Base-by-base conservation (phyloP, 1,284 basidiomycete genomes). In the Schizopora paradoxa region DNA sequence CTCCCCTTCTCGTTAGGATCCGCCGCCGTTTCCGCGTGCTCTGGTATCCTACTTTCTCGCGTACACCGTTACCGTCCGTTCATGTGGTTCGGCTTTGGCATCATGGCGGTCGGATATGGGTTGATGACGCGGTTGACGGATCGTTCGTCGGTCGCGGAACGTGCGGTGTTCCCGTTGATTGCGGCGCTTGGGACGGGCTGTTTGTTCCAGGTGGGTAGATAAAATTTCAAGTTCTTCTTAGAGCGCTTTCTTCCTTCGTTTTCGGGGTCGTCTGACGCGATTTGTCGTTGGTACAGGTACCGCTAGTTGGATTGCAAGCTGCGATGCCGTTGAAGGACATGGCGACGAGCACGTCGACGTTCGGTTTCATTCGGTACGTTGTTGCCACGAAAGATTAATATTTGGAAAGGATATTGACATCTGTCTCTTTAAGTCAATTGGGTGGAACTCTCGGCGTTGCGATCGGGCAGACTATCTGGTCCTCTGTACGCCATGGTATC, bases 251-350 rank as follows among this genome's bases (percentile, higher is more conserved):
- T 40, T 34, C 33, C 35, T 22, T 16, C 13, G 32, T 18, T 7
- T n/a, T 39, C 34, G 39, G 21, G 13, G 33, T 28, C 14, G n/a
- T 25, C 18, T 37, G 38, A 16, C n/a, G n/a, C n/a, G n/a, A n/a
- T n/a, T n/a, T n/a, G n/a, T n/a, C n/a, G n/a, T n/a, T 38, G 39
- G 53, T 35, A 4, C 21, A 80, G 77, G 72, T 70, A 5, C 84
- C 84, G 0, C 62, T 87, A 7, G 79, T 88, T 48, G 82, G 71
- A 16, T 62, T 89, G 10, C 86, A 89, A 65, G 84, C 86, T 1
- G 82, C 86, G 0, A 89, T 91, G 84, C 87, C 87, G 0, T 55
- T 86, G 19, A 82, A 79, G 54, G 85, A 89, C 54, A 86, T 89
- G 84, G 82, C 86, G 1, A 87, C 86, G 0, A 79, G 76, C 48